These are phyloP conservation scores for Grigorovia yakushimaensis DNA, from an alignment of 805 yeast genomes.

Conservation along the genomic window DNA sequence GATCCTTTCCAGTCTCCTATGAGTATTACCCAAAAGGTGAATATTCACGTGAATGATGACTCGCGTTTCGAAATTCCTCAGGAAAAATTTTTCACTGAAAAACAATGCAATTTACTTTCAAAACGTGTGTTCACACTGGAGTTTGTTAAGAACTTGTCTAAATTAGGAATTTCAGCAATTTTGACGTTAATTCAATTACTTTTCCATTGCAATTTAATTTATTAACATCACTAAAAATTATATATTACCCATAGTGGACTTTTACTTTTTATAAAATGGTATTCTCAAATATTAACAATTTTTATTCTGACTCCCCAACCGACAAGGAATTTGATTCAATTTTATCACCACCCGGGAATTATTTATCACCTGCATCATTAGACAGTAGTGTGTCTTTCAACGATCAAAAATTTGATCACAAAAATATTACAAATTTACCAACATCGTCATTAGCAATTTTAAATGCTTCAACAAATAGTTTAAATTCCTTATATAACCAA, in stretches of 20 bases:
- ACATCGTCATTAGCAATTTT: conserved; percentile 6
- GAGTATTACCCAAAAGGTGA: not conserved
- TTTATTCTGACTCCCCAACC: conserved; percentile 2
- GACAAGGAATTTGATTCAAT: conserved; percentile 5
- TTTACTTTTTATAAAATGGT: not conserved
- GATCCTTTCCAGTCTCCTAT: conserved; percentile 11
- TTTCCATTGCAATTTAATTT: not conserved
- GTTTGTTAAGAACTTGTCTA: not conserved
- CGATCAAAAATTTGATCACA: conserved; percentile 3
- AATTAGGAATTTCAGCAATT: not conserved
- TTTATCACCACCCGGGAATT: conserved; percentile 11
- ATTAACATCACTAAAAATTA: not conserved
- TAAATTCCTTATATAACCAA: not conserved
- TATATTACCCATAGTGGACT: not conserved
- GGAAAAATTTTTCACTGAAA: conserved; percentile 1
- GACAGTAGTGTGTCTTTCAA: conserved; percentile 12
- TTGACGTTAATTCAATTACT: not conserved
- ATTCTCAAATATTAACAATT: conserved; percentile 2
- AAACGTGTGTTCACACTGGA: not conserved
- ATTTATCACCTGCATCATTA: conserved; percentile 16
- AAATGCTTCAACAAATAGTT: conserved; percentile 3
- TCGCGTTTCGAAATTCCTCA: conserved; percentile 2
- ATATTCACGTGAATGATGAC: not conserved
- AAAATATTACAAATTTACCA: conserved; percentile 1
- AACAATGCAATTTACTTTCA: not conserved